Conservation (phyloP, 192 early-diverging fungal genomes). For the Entophlyctis helioformis region DNA sequence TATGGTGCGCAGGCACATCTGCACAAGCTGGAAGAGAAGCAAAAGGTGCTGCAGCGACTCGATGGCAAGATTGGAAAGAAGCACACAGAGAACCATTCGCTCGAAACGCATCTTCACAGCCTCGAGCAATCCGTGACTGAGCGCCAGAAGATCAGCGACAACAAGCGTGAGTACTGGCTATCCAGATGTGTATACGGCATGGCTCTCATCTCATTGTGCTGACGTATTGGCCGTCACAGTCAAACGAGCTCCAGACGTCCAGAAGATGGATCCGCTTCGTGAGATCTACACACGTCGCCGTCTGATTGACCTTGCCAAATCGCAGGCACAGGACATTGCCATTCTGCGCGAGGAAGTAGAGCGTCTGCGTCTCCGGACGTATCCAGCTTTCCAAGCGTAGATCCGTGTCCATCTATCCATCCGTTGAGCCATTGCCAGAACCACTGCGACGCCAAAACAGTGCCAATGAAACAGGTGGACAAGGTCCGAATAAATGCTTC, state of each 20-base stretch:
- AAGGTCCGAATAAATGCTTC: too few relatives aligned
- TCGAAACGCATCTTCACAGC: constrained; percentile 19
- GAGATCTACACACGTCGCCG: constrained; percentile 35
- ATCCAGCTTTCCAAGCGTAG: constrained; percentile 54
- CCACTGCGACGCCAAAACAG: too few relatives aligned
- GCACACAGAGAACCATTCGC: constrained; percentile 22
- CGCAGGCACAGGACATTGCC: constrained; percentile 50
- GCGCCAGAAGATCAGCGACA: constrained; percentile 24
- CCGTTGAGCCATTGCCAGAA: too few relatives aligned
- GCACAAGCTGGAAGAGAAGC: constrained; percentile 37
- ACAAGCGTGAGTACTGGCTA: too few relatives aligned
- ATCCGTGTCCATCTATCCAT: too few relatives aligned
- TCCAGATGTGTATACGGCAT: too few relatives aligned
- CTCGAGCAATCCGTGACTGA: constrained; percentile 27
- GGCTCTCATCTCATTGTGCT: too few relatives aligned
- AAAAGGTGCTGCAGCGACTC: constrained; percentile 12
- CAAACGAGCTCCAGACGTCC: too few relatives aligned
- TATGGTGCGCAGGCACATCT: constrained; percentile 17
- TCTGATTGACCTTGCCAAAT: constrained; percentile 42
- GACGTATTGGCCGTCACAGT: background rate
- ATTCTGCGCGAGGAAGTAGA: constrained; percentile 46
- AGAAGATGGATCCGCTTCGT: constrained; percentile 13
- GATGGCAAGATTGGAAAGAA: constrained; percentile 27
- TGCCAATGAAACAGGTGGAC: too few relatives aligned
- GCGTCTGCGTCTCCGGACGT: constrained; percentile 38